Evolutionary conservation across 2,329 filamentous ascomycete genomes (phyloP).

Genomic region (Monosporascus sp.): DNA sequence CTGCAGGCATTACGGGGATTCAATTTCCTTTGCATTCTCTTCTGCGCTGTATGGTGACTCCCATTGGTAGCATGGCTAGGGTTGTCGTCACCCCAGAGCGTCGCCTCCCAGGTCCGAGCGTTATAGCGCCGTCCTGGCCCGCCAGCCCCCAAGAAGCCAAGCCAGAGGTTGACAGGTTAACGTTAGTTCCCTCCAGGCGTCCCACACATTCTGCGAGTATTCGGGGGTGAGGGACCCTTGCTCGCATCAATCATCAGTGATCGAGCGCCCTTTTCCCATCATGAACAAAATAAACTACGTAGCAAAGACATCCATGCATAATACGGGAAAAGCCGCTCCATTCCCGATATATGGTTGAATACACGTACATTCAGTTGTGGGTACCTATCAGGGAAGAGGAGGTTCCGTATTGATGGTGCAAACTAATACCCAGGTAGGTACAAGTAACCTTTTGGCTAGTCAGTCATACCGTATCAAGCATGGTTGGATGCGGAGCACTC

Average conservation of each 20-base stretch:
- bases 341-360: too few species aligned
- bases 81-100: background rate
- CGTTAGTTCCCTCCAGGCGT: background rate
- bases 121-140: background rate
- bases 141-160: background rate
- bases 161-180: background rate
- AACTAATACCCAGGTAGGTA: too few species aligned
- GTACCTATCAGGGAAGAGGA: too few species aligned
- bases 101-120: background rate
- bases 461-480: too few species aligned
- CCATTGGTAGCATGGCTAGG: background rate
- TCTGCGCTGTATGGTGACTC: background rate
- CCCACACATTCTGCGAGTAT: background rate
- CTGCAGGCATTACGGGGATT: too few species aligned
- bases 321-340: too few species aligned
- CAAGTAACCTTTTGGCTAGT: too few species aligned
- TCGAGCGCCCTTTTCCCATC: background rate
- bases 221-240: background rate
- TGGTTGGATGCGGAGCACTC: too few species aligned
- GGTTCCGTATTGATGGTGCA: too few species aligned
- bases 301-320: too few species aligned
- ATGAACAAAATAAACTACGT: background rate
- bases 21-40: too few species aligned
- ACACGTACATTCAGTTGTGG: too few species aligned
- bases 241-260: background rate